A percentile compares a stretch with the other conserved stretches of the same genome.
phyloP scores from a whole-genome alignment of 1,284 basidiomycete species.

The Veloporphyrellus conicus region DNA sequence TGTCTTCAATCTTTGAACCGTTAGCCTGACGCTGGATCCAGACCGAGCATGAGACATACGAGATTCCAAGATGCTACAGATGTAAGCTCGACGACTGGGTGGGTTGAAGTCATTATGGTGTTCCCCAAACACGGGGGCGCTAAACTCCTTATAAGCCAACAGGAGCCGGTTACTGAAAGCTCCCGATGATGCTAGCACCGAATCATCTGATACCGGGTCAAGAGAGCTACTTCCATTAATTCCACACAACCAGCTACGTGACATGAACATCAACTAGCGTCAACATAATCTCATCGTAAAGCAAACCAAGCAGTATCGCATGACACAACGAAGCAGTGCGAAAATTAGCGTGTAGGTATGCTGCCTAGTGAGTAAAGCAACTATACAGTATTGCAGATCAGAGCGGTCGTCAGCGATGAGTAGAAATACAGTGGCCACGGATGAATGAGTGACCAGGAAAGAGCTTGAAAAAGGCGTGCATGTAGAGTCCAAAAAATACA shows the following conservation, averaged over 20 bases:
- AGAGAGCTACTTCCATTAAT: slow-evolving; percentile 8
- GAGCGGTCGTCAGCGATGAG: slow-evolving; percentile 18
- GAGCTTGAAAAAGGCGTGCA: slow-evolving; percentile 9
- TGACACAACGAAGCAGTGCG: slow-evolving; percentile 9
- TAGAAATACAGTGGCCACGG: slow-evolving; percentile 29
- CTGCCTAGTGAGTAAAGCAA: slow-evolving; percentile 40
- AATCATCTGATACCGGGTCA: too few species aligned
- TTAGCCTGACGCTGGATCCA: slow-evolving; percentile 6
- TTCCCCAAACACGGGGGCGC: background rate
- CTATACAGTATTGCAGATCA: slow-evolving; percentile 27
- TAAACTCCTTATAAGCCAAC: background rate
- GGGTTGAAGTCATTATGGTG: slow-evolving; percentile 33
- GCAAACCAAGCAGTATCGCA: slow-evolving; percentile 1
- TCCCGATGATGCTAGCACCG: slow-evolving; percentile 11
- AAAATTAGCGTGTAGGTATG: slow-evolving; percentile 28
- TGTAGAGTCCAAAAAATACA: slow-evolving; percentile 13
- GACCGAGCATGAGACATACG: slow-evolving; percentile 43
- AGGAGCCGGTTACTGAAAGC: slow-evolving; percentile 9
- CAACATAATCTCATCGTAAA: slow-evolving; percentile 3
- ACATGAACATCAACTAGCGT: slow-evolving; percentile 8
- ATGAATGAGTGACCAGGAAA: slow-evolving; percentile 4
- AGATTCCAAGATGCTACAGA: slow-evolving; percentile 80
- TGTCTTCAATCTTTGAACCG: slow-evolving; percentile 72
- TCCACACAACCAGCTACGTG: slow-evolving; percentile 8
- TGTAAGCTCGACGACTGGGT: slow-evolving; percentile 70